phyloP scores from a whole-genome alignment of 495 filamentous ascomycete genomes.

The Aspergillus bertholletiae region DNA sequence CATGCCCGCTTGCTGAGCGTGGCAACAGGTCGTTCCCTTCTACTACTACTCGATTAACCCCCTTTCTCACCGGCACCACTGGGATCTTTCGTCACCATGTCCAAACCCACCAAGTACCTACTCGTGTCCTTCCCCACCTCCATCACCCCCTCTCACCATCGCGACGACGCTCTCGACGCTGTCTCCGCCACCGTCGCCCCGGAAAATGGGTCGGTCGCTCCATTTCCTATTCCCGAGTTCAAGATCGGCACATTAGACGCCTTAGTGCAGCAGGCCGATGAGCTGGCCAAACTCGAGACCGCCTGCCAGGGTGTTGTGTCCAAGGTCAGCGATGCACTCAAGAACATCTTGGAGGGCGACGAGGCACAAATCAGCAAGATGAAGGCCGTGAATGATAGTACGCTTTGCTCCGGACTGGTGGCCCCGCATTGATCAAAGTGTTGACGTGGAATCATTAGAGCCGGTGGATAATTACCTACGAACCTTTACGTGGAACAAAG shows the following conservation, averaged over 20 bases:
- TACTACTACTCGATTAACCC: neutral
- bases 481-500: constrained; percentile 91
- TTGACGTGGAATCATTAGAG: constrained; percentile 49
- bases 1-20: constrained; percentile 19
- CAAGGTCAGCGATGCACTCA: constrained; percentile 85
- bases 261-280: constrained; percentile 95
- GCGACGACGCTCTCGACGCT: constrained; percentile 75
- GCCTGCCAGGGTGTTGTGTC: constrained; percentile 77
- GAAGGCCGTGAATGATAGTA: constrained; percentile 96
- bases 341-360: constrained; percentile 74
- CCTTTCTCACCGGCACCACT: constrained; percentile 7
- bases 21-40: constrained; percentile 5
- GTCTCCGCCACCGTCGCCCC: constrained; percentile 66
- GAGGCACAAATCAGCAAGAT: constrained; percentile 78
- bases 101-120: constrained; percentile 60
- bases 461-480: constrained; percentile 90
- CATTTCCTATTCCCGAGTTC: constrained; percentile 85
- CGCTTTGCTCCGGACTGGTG: constrained; percentile 24
- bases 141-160: constrained; percentile 66
- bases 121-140: constrained; percentile 73
- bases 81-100: constrained; percentile 41
- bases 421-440: neutral
- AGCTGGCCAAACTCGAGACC: constrained; percentile 80
- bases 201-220: constrained; percentile 72
- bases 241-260: constrained; percentile 97